Evolutionary conservation across 1,139 yeast genomes (phyloP), one percentile per base, ranked within the genome.

Genomic region (Yamadazyma atlantica): DNA sequence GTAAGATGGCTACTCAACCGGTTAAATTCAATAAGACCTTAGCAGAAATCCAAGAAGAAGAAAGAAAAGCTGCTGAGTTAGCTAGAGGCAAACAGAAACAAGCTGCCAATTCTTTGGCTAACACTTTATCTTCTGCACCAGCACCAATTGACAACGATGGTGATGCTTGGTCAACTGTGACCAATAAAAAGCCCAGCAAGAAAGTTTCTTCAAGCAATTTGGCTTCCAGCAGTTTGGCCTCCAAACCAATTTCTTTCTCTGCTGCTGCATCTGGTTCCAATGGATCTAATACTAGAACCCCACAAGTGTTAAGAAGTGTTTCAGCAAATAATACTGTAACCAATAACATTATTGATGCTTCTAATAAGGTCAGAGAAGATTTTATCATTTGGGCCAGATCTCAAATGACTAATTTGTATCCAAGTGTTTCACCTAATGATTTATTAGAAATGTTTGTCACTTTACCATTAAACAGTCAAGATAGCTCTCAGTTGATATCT

Each of bases 341-440:
- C 16, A 13, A 10, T 17, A 17, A 12, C 8, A 17, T 8, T 8
- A 44, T 63, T 18, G 55, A 60, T 10, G 37, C 58, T 11, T 40
- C 64, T 7, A 40, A 66, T 16, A 64, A 65, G 1, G 46, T 65
- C 22, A 64, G 69, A 53, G 80, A 85, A 55, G 96, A 87, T 44
- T 88, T 90, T 49, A 60, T 89, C 41, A 69, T 75, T 31, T 92
- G 97, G 97, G 88, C 95, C 48, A 80, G 92, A 53, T 57, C 80
- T 8, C 79, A 87, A 46, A 76, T 92, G 73, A 73, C 75, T 43
- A 82, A 77, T 45, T 69, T 92, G 53, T 84, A 86, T 54, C 77
- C 83, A 4, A 82, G 88, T 15, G 92, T 89, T 30, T 76, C 85
- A 19, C 72, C 72, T 36, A 84, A 82, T 46, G 96, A 86, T 55